Evolutionary conservation across 441 rosid species (phyloP), one percentile per base, ranked within the genome.

Genomic region (Mallotus japonicus): DNA sequence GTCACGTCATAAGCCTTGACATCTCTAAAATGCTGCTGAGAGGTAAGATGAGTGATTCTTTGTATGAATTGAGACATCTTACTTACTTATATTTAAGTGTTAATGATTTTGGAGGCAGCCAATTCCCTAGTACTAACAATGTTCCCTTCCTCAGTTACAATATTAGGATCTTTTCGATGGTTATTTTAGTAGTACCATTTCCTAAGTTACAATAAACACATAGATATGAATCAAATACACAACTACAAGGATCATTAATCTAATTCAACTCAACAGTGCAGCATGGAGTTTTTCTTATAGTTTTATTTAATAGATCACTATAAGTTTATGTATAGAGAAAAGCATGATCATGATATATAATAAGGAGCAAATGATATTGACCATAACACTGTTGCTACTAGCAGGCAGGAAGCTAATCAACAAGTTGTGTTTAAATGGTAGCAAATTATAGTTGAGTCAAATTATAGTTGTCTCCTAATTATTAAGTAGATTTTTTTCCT

Each of bases 81-180:
- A 69, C 59, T 62, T 54, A 61, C 49, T 40, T 75, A 32, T 69
- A 75, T 44, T 73, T 75, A 46, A 69, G 74, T 17, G 1, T 0
- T 9, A 70, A 76, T 71, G 37, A 71, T 56, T 65, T 63, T 40
- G 44, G 53, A 2, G 71, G 64, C 1, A 56, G 55, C n/a, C 51
- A 10, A 1, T 22, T 76, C 32, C 70, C 71, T 0, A 13, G 32
- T 13, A 24, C 28, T 24, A 24, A 44, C 9, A 19, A 55, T 32
- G 71, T 13, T 71, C 72, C 10, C 34, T 76, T 3, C 8, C 12
- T 17, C 51, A 54, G 13, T 32, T 77, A 37, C 15, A 37, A 50
- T 19, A 64, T 19, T 54, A 70, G 13, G 24, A 57, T 59, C 59
- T 76, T 40, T 50, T 51, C 11, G 3, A 71, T 53, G 50, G 47